Conservation (phyloP, 176 grass and related monocot species). For the Lolium rigidum region DNA sequence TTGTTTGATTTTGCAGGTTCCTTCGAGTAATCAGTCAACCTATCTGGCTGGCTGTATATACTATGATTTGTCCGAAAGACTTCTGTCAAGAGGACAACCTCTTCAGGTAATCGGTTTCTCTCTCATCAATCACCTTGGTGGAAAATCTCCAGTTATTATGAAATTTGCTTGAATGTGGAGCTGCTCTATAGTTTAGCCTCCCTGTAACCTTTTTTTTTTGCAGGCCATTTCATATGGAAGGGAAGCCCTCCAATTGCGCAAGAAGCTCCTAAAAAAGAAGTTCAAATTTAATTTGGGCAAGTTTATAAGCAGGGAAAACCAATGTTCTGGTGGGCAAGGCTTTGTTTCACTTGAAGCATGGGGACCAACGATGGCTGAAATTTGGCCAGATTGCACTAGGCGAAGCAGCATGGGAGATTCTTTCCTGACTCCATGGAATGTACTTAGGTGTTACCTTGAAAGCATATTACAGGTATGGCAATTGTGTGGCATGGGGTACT, state of each 20-base stretch:
- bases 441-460: constrained; percentile 87
- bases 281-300: constrained; percentile 57
- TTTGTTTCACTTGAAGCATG: constrained; percentile 59
- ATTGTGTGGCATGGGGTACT: background rate
- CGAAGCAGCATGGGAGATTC: constrained; percentile 48
- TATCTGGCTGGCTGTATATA: constrained; percentile 80
- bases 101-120: constrained; percentile 54
- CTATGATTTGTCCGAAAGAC: constrained; percentile 82
- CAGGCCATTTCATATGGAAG: constrained; percentile 52
- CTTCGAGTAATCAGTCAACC: constrained; percentile 47
- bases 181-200: constrained; percentile 26
- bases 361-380: constrained; percentile 61
- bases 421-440: constrained; percentile 77
- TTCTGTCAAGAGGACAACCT: constrained; percentile 62
- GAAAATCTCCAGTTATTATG: background rate
- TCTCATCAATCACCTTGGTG: constrained; percentile 5
- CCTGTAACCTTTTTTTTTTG: constrained; percentile 22
- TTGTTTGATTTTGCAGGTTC: constrained; percentile 58
- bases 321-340: constrained; percentile 34
- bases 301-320: constrained; percentile 8
- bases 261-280: constrained; percentile 72
- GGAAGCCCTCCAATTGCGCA: constrained; percentile 72
- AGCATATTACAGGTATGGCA: constrained; percentile 89
- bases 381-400: constrained; percentile 63
- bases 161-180: constrained; percentile 5